Evolutionary conservation across 805 yeast species (phyloP).

Genomic region (Teunomyces pallodes): DNA sequence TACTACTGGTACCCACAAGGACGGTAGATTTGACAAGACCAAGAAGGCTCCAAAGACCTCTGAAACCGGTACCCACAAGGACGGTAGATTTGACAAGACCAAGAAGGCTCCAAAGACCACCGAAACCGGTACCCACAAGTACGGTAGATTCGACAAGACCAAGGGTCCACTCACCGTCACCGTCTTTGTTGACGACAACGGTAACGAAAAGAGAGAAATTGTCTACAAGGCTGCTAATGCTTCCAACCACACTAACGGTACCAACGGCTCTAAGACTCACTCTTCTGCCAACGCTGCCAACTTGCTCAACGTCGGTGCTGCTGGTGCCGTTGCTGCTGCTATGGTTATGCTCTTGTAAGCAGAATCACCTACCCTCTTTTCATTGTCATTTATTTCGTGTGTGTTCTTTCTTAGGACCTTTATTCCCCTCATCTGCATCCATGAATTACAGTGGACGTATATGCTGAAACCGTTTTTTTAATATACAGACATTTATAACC

Average conservation of each 20-base stretch:
- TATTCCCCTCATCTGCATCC: not conserved
- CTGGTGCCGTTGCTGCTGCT: conserved; percentile 51
- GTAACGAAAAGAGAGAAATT: conserved; percentile 5
- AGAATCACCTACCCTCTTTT: not conserved
- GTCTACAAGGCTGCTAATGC: conserved; percentile 12
- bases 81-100: conserved; percentile 37
- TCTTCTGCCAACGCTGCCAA: conserved; percentile 22
- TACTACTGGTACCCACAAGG: conserved; percentile 45
- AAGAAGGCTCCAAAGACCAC: conserved; percentile 30
- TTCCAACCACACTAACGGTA: conserved; percentile 17
- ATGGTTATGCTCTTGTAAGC: conserved; percentile 43
- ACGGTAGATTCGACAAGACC: conserved; percentile 37
- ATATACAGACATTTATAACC: not conserved
- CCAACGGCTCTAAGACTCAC: conserved; percentile 18
- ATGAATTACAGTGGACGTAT: not conserved
- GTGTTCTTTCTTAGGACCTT: not conserved
- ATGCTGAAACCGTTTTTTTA: not conserved
- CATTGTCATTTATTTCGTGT: conserved; percentile 1
- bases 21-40: conserved; percentile 56
- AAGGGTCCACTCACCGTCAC: conserved; percentile 37
- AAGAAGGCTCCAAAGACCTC: conserved; percentile 21
- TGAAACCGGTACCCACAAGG: conserved; percentile 25
- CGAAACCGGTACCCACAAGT: conserved; percentile 31
- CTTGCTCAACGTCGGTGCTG: conserved; percentile 27
- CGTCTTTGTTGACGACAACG: conserved; percentile 19